These are phyloP conservation scores for Suillus fuscotomentosus DNA, from an alignment of 768 basidiomycete genomes.

Conservation along the genomic window DNA sequence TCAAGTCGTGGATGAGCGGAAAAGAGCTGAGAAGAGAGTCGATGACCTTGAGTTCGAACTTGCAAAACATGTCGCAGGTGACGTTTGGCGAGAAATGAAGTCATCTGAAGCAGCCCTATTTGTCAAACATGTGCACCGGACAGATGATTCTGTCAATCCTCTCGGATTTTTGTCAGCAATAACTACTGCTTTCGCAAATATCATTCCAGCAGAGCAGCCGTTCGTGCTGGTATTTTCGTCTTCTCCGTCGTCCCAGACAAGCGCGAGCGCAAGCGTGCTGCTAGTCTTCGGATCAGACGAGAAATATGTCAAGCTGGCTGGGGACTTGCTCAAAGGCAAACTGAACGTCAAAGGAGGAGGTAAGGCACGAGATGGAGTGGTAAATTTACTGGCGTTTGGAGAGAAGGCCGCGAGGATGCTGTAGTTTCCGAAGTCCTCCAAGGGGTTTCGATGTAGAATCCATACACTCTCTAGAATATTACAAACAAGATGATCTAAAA, in stretches of 20 bases:
- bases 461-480: slow-evolving; percentile 1
- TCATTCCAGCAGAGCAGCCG: slow-evolving; percentile 18
- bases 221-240: slow-evolving; percentile 61
- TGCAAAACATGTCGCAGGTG: slow-evolving; percentile 45
- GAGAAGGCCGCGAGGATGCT: slow-evolving; percentile 17
- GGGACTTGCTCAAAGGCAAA: slow-evolving; percentile 55
- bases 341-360: slow-evolving; percentile 75
- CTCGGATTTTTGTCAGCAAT: slow-evolving; percentile 62
- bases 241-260: slow-evolving; percentile 55
- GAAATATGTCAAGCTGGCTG: slow-evolving; percentile 54
- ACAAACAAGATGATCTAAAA: slow-evolving; percentile 5
- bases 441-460: slow-evolving; percentile 11
- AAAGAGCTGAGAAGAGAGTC: slow-evolving; percentile 63
- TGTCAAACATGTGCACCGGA: slow-evolving; percentile 54
- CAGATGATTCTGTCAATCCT: slow-evolving; percentile 58
- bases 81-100: slow-evolving; percentile 38
- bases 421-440: slow-evolving; percentile 18
- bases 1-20: slow-evolving; percentile 66
- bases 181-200: slow-evolving; percentile 43
- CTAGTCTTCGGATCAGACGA: slow-evolving; percentile 63
- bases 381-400: slow-evolving; percentile 52
- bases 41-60: slow-evolving; percentile 70
- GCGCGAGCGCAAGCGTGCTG: slow-evolving; percentile 50
- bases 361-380: slow-evolving; percentile 75
- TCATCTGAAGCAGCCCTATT: slow-evolving; percentile 29